These are phyloP conservation scores for Amanita thiersii DNA, from an alignment of 768 basidiomycete species.

Conservation along the genomic window DNA sequence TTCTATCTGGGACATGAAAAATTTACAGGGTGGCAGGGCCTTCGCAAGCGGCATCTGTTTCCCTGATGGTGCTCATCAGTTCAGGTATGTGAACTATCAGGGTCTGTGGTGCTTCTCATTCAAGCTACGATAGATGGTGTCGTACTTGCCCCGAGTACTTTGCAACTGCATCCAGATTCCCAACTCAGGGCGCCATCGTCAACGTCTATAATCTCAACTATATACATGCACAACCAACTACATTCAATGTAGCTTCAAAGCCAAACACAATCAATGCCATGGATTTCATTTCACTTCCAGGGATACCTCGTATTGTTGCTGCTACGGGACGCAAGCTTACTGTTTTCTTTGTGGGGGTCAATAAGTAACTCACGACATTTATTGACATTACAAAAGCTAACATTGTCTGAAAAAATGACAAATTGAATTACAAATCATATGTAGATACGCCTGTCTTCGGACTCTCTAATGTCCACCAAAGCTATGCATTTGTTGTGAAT, in stretches of 20 bases:
- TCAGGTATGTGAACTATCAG: slow-evolving; percentile 42
- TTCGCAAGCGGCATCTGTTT: slow-evolving; percentile 53
- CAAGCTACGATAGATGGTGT: slow-evolving; percentile 53
- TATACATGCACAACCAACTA: slow-evolving; percentile 53
- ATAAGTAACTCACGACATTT: slow-evolving; percentile 12
- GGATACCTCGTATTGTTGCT: slow-evolving; percentile 60
- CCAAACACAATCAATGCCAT: slow-evolving; percentile 68
- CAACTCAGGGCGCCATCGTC: slow-evolving; percentile 54
- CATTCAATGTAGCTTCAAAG: slow-evolving; percentile 47
- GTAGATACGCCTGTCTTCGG: too few relatives aligned
- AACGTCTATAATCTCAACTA: slow-evolving; percentile 64
- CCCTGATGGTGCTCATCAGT: slow-evolving; percentile 56
- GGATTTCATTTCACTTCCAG: slow-evolving; percentile 58
- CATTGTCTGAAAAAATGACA: too few relatives aligned
- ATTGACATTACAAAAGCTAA: too few relatives aligned
- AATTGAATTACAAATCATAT: too few relatives aligned
- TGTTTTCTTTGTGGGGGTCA: slow-evolving; percentile 59
- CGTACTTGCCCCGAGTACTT: slow-evolving; percentile 70
- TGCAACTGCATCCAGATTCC: slow-evolving; percentile 59
- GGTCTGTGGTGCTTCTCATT: slow-evolving; percentile 6
- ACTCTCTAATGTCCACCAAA: slow-evolving; percentile 4
- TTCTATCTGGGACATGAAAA: slow-evolving; percentile 69
- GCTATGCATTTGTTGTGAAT: slow-evolving; percentile 9
- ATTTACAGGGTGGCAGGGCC: slow-evolving; percentile 69
- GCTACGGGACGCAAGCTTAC: slow-evolving; percentile 53